These are phyloP conservation scores for Cryphonectria carpinicola DNA, from an alignment of 2,329 filamentous ascomycete species.

Conservation along the genomic window DNA sequence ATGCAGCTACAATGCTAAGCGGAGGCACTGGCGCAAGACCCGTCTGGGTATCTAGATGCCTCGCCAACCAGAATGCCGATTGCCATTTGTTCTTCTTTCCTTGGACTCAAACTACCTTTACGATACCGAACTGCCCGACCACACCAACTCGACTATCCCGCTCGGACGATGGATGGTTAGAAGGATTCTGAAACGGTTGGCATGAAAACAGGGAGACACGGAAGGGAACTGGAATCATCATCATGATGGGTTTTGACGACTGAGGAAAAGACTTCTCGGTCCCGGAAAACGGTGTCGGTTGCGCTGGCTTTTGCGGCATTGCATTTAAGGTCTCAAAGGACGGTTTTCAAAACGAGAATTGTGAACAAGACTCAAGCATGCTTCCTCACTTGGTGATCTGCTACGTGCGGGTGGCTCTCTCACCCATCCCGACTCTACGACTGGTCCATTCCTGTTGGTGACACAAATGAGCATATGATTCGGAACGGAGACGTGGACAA, in stretches of 20 bases:
- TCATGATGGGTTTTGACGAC: slow-evolving; percentile 28
- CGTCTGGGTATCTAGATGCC: slow-evolving; percentile 92
- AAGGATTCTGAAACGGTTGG: slow-evolving; percentile 22
- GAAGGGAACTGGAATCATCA: slow-evolving; percentile 24
- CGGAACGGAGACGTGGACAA: neutral
- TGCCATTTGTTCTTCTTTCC: slow-evolving; percentile 34
- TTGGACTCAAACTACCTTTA: slow-evolving; percentile 21
- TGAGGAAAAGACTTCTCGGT: slow-evolving; percentile 24
- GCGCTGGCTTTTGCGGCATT: slow-evolving; percentile 27
- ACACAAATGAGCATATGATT: neutral
- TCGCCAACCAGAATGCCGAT: slow-evolving; percentile 42
- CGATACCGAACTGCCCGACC: slow-evolving; percentile 22
- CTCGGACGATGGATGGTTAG: slow-evolving; percentile 35
- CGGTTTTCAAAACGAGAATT: slow-evolving; percentile 26
- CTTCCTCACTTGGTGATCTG: neutral
- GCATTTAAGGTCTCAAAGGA: slow-evolving; percentile 29
- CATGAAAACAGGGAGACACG: slow-evolving; percentile 17
- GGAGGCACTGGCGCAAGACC: slow-evolving; percentile 99
- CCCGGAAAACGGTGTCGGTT: slow-evolving; percentile 29
- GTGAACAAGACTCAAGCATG: slow-evolving; percentile 5
- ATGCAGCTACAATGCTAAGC: slow-evolving; percentile 97
- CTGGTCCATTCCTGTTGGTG: neutral
- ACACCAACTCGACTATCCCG: slow-evolving; percentile 19
- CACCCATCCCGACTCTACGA: neutral
- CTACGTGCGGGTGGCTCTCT: neutral